Base-by-base conservation (phyloP, 1,284 basidiomycete genomes). In the Earliella scabrosa region DNA sequence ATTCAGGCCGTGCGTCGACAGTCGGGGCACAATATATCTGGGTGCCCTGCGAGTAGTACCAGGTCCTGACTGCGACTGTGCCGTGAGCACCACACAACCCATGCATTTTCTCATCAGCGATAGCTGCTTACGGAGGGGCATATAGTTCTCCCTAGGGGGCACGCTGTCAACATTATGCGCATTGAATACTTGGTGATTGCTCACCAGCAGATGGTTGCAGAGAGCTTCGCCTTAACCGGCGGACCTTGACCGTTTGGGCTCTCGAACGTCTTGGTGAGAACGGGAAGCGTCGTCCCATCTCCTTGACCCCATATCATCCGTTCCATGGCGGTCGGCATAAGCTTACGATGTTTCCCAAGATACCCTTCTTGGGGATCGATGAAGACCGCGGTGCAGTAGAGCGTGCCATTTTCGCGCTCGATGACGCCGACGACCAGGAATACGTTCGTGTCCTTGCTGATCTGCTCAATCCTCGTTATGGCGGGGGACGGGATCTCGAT, bases 321-420 rank as follows among this genome's bases (percentile, higher is more conserved):
- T 68, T 92, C 90, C 32, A 78, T 72, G 0, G 79, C 90, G 3
- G 90, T 92, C 1, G 89, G 89, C 68, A 87, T 77, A 24, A 92
- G 68, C 70, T 92, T 92, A n/a, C 89, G 75, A 66, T 90, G 88
- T 61, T 86, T 87, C 11, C 77, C 81, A 11, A 90, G 69, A 35
- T 85, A 77, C 8, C 83, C 82, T n/a, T 80, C 72, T 11, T 64
- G 60, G 0, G 86, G 85, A 51, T 83, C 80, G 27, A 91, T 79
- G 62, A 89, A 87, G 27, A 91, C 75, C 24, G 73, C 82, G 0
- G 87, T 86, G 71, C 89, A 91, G 66, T 88, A 92, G 34, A 91
- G 72, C 0, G 88, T 90, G 0, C 86, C 85, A 2, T 77, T 76
- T 20, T 83, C 82, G 13, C 82, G 76, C 66, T 92, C 90, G 54